A percentile compares a stretch with the other conserved stretches of the same genome.
Evolutionary conservation across 805 yeast species (phyloP).

Genomic region (Vanderwaltozyma polyspora): DNA sequence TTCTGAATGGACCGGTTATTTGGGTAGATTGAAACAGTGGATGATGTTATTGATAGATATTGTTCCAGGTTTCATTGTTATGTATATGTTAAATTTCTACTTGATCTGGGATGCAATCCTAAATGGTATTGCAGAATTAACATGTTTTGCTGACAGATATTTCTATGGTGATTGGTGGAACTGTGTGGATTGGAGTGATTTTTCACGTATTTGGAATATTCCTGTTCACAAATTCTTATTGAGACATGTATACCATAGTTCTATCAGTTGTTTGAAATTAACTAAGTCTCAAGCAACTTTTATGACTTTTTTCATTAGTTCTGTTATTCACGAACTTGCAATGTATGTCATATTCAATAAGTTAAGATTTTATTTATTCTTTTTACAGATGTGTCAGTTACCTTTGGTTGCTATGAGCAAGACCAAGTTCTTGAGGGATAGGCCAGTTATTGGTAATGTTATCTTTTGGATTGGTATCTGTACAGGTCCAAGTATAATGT

Average conservation of each 20-base stretch:
- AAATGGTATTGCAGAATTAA: conserved; percentile 81
- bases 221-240: conserved; percentile 86
- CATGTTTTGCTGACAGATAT: conserved; percentile 78
- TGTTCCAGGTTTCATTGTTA: conserved; percentile 66
- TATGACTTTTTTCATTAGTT: conserved; percentile 67
- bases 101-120: conserved; percentile 92
- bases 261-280: conserved; percentile 63
- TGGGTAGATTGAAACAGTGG: conserved; percentile 18
- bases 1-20: conserved; percentile 13
- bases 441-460: conserved; percentile 58
- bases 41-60: conserved; percentile 46
- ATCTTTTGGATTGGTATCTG: conserved; percentile 89
- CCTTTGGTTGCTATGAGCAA: conserved; percentile 62
- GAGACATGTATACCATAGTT: conserved; percentile 89
- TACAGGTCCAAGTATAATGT: conserved; percentile 80
- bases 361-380: conserved; percentile 66
- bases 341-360: conserved; percentile 81
- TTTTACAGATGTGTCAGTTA: conserved; percentile 78
- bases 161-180: conserved; percentile 99
- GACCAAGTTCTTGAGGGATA: conserved; percentile 44
- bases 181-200: conserved; percentile 85
- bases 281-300: conserved; percentile 60
- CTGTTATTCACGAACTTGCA: conserved; percentile 79
- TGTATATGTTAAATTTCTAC: conserved; percentile 71
- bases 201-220: conserved; percentile 85